These are phyloP conservation scores for Aegilops longissima DNA, from an alignment of 176 grass and related monocot genomes.

Conservation along the genomic window DNA sequence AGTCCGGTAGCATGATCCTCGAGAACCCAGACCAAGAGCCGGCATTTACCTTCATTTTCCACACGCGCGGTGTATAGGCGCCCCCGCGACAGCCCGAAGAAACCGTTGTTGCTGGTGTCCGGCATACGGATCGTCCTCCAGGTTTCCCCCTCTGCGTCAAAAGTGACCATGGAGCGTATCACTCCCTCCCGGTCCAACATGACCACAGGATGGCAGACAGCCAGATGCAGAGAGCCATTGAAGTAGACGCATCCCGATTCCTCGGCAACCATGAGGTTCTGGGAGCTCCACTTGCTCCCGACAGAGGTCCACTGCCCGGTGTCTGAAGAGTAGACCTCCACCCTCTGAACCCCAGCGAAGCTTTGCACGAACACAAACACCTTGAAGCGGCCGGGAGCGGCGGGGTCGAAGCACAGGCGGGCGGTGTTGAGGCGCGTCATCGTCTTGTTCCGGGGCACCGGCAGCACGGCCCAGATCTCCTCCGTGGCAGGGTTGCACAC, in stretches of 20 bases:
- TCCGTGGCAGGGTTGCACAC: background rate
- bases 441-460: background rate
- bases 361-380: background rate
- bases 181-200: background rate
- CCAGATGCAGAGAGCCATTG: background rate
- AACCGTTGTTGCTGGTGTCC: background rate
- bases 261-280: background rate
- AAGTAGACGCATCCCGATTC: background rate
- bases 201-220: no score
- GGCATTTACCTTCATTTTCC: background rate
- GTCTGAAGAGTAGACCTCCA: background rate
- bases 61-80: background rate
- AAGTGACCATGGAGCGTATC: background rate
- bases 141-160: background rate
- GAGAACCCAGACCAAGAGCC: background rate
- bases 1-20: background rate
- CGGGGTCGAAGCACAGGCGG: background rate
- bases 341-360: background rate
- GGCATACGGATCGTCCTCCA: background rate
- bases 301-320: background rate
- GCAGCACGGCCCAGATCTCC: background rate
- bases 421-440: background rate
- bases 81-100: background rate
- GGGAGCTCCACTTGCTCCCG: background rate
- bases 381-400: background rate